phyloP scores from a whole-genome alignment of 2,329 filamentous ascomycete genomes.

The Pseudopyricularia cyperi region DNA sequence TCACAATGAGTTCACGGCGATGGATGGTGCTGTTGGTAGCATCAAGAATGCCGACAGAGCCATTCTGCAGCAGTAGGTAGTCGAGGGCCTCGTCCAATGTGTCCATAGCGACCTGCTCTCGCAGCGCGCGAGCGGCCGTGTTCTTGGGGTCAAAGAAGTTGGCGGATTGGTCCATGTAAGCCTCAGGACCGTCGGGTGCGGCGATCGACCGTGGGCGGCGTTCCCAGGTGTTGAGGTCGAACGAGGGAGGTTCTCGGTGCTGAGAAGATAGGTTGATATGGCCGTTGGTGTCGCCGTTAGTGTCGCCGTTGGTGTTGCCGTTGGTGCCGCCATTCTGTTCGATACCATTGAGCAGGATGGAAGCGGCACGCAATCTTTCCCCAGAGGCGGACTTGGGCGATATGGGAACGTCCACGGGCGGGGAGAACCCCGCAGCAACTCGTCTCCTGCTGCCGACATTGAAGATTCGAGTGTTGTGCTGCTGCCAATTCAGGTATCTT shows the following conservation, averaged over 20 bases:
- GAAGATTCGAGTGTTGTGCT: constrained; percentile 92
- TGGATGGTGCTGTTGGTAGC: constrained; percentile 75
- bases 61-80: constrained; percentile 70
- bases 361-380: constrained; percentile 32
- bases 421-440: constrained; percentile 51
- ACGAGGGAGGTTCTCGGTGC: not conserved
- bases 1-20: constrained; percentile 70
- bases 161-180: constrained; percentile 73
- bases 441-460: constrained; percentile 90
- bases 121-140: constrained; percentile 62
- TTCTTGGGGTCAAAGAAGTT: constrained; percentile 92
- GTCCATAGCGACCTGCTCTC: constrained; percentile 84
- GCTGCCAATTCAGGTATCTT: constrained; percentile 90
- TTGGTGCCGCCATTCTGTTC: constrained; percentile 24
- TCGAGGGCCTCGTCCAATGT: constrained; percentile 86
- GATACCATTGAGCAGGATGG: constrained; percentile 35
- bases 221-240: constrained; percentile 19
- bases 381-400: constrained; percentile 18
- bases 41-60: constrained; percentile 88
- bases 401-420: constrained; percentile 12
- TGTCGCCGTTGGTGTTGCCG: not conserved
- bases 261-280: not conserved
- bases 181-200: constrained; percentile 9
- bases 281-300: not conserved
- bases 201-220: constrained; percentile 3